Conservation (phyloP, 2,329 filamentous ascomycete species). For the Karstenula rhodostoma region DNA sequence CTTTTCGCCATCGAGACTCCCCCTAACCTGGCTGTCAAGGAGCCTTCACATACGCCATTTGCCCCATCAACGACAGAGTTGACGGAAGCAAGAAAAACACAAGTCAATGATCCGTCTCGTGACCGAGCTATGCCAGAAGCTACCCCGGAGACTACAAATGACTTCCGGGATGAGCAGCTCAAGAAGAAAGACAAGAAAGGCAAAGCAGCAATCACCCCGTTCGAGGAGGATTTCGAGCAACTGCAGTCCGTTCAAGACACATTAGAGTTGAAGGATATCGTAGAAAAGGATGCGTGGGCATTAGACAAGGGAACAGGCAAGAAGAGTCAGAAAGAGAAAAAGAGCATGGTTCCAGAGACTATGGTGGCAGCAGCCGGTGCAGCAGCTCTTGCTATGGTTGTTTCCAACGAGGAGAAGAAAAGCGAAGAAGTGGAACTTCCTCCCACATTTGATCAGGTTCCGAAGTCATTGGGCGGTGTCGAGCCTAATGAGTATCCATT, state of each 20-base stretch:
- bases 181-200: constrained; percentile 35
- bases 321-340: constrained; percentile 55
- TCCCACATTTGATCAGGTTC: constrained; percentile 27
- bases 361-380: constrained; percentile 23
- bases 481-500: constrained; percentile 41
- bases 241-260: constrained; percentile 9
- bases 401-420: constrained; percentile 7
- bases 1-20: constrained; percentile 45
- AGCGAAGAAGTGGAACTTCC: constrained; percentile 17
- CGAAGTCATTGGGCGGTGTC: constrained; percentile 18
- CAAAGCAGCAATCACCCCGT: constrained; percentile 24
- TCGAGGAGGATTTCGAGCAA: constrained; percentile 20
- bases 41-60: constrained; percentile 18
- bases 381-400: constrained; percentile 15
- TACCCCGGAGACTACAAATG: constrained; percentile 13
- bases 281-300: constrained; percentile 20
- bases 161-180: constrained; percentile 25
- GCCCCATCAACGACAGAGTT: background rate
- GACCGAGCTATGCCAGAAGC: constrained; percentile 10
- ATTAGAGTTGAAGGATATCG: constrained; percentile 26
- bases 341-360: constrained; percentile 21
- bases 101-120: background rate
- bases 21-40: constrained; percentile 31
- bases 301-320: constrained; percentile 52
- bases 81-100: background rate